Conservation (phyloP, 257 asterid genomes). For the Nicotiana attenuata region DNA sequence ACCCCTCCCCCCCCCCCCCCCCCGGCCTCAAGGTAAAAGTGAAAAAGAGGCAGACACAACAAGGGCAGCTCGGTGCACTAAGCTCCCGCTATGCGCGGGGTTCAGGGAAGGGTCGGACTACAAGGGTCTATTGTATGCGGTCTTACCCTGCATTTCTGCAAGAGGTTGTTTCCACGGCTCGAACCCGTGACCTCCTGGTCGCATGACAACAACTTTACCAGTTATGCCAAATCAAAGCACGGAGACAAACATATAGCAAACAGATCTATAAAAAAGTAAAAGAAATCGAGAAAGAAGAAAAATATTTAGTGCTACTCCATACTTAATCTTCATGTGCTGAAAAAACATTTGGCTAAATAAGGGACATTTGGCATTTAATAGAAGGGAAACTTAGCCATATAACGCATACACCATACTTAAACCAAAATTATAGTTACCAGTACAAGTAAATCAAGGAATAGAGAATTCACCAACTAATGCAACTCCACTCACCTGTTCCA, state of each 20-base stretch:
- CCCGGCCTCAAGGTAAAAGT: too few relatives aligned
- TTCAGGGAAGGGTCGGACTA: too few relatives aligned
- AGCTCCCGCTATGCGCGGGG: too few relatives aligned
- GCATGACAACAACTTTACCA: too few relatives aligned
- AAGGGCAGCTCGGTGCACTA: too few relatives aligned
- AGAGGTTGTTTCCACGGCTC: too few relatives aligned
- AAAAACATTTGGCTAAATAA: not conserved
- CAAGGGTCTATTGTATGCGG: too few relatives aligned
- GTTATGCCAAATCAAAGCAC: too few relatives aligned
- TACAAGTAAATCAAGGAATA: not conserved
- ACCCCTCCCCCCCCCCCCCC: too few relatives aligned
- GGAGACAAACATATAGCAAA: not conserved
- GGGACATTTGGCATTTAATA: not conserved
- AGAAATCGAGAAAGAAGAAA: not conserved
- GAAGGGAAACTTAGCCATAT: not conserved
- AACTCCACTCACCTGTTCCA: constrained; percentile 64
- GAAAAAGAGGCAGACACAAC: too few relatives aligned
- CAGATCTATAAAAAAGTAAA: not conserved
- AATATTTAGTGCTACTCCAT: not conserved
- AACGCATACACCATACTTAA: not conserved
- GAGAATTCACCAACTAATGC: not conserved
- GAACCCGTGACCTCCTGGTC: too few relatives aligned
- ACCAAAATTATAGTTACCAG: not conserved
- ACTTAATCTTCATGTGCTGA: not conserved
- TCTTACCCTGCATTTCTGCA: too few relatives aligned